Conservation (phyloP, 257 asterid species). For the Solanum chiquidenum region DNA sequence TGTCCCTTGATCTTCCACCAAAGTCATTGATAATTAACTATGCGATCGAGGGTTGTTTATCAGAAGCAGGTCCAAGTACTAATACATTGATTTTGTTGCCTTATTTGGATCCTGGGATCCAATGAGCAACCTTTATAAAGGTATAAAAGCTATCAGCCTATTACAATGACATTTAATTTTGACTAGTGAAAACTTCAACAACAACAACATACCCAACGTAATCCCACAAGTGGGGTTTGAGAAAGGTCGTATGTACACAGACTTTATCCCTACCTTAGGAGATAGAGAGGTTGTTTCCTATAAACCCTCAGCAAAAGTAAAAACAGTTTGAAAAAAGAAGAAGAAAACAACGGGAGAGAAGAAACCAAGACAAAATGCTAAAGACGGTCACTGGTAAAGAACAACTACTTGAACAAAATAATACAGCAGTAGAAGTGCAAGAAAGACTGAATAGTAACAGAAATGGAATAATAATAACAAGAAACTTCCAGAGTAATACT, state of each 20-base stretch:
- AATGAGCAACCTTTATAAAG: background rate
- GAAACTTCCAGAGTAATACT: too few species aligned
- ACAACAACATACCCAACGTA: too few species aligned
- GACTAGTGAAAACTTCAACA: background rate
- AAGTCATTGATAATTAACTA: background rate
- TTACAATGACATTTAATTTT: background rate
- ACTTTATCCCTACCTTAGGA: background rate
- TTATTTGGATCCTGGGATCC: background rate
- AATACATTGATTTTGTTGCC: background rate
- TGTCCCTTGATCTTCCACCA: background rate
- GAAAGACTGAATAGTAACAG: background rate
- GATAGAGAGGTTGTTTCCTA: background rate
- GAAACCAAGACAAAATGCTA: background rate
- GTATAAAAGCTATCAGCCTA: background rate
- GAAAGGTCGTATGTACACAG: background rate
- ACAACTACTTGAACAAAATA: background rate
- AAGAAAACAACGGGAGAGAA: background rate
- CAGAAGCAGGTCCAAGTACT: background rate
- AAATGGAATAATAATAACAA: background rate
- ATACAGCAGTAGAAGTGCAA: background rate
- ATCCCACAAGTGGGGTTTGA: too few species aligned
- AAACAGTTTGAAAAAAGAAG: background rate
- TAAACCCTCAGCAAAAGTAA: background rate
- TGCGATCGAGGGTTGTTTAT: background rate
- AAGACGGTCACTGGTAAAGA: background rate